Evolutionary conservation across 2,329 filamentous ascomycete species (phyloP), one percentile per base, ranked within the genome.

Genomic region (Exophiala mesophila): DNA sequence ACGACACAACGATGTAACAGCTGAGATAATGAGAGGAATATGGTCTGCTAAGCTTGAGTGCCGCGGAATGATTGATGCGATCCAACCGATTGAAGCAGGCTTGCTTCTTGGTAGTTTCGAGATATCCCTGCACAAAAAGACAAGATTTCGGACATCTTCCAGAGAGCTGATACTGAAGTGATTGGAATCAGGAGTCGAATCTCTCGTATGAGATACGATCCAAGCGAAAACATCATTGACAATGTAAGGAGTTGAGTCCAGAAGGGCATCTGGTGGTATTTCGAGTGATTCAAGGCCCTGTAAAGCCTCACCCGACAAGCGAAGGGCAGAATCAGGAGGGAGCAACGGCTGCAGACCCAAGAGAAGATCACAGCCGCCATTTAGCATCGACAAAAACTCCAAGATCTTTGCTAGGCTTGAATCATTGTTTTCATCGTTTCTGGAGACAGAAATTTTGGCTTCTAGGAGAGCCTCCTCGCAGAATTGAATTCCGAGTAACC

Each of bases 401-500:
- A 18, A 3, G 16, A 45, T 13, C 13, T 20, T 5, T 5, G 23
- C 19, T 4, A 41, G 5, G 5, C 23, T 19, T 16, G 29, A 16
- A 5, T 21, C 15, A 6, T 4, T 6, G 17, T 7, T 16, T 5
- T 31, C 29, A 5, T 5, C n/a, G n/a, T 13, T 31, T 5, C 5
- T 16, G 9, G 10, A 7, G 9, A 5, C 5, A 17, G 19, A 16
- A 10, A 12, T 21, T 7, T 45, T 10, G 18, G 36, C 28, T 26
- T 36, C 41, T n/a, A 50, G 21, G n/a, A 45, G 36, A 44, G 44
- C 47, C n/a, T 50, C 28, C 13, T 34, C 41, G 34, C 51, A 53
- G 18, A 28, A 21, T 23, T 53, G 44, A 13, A 54, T 29, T 19
- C 53, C 45, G 9, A 38, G 36, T 20, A 55, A 40, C 16, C 46